Evolutionary conservation across 2,329 filamentous ascomycete genomes (phyloP).

Genomic region (Karstenula rhodostoma): DNA sequence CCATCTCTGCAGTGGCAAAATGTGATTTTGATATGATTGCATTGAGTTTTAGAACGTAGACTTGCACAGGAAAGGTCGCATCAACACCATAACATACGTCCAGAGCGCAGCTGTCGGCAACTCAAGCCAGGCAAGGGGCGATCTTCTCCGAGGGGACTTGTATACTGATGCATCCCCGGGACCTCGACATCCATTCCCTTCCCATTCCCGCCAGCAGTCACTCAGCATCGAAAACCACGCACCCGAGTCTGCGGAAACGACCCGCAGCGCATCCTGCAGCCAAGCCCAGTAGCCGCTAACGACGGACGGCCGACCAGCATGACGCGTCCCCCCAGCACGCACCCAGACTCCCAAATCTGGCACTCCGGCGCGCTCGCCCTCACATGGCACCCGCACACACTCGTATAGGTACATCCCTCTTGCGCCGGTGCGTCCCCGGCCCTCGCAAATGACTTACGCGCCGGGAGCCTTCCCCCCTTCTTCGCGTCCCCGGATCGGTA

Average conservation of each 20-base stretch:
- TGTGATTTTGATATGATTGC: too few relatives aligned
- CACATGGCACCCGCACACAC: background rate
- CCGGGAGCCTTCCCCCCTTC: background rate
- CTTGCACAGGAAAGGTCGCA: too few relatives aligned
- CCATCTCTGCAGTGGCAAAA: too few relatives aligned
- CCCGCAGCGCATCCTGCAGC: slow-evolving; percentile 10
- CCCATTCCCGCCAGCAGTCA: too few relatives aligned
- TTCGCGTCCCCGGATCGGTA: background rate
- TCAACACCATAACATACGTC: too few relatives aligned
- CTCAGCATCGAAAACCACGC: too few relatives aligned
- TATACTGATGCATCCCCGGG: too few relatives aligned
- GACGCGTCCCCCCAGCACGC: background rate
- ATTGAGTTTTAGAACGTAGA: too few relatives aligned
- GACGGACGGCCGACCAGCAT: background rate
- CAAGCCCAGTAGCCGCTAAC: slow-evolving; percentile 14
- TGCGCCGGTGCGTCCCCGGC: background rate
- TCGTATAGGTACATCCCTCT: background rate
- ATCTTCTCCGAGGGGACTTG: too few relatives aligned
- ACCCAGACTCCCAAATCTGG: slow-evolving; percentile 5
- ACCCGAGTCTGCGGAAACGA: slow-evolving; percentile 7
- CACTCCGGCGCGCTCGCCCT: background rate
- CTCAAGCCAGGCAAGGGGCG: too few relatives aligned
- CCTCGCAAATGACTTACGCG: slow-evolving; percentile 6
- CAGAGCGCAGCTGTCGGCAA: too few relatives aligned
- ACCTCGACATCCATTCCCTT: too few relatives aligned